These are phyloP conservation scores for Pseudogymnoascus verrucosus DNA, from an alignment of 2,329 filamentous ascomycete species.

Conservation along the genomic window DNA sequence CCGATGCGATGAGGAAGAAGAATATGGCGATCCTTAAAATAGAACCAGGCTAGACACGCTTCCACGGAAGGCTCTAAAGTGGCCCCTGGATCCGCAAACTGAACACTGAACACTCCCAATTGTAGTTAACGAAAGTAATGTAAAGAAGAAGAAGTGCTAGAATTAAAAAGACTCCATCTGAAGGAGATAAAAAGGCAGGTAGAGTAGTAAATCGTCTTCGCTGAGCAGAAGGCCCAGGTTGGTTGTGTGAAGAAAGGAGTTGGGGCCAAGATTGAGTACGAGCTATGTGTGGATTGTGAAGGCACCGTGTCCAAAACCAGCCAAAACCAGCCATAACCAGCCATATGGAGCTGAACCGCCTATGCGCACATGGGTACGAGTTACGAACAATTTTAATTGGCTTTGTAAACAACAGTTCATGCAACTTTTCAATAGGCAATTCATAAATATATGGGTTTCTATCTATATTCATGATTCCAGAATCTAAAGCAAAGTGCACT, in stretches of 20 bases:
- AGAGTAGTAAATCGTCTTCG: neutral
- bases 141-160: neutral
- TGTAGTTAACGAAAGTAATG: constrained; percentile 10
- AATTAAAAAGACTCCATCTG: constrained; percentile 9
- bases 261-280: constrained; percentile 5
- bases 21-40: constrained; percentile 1
- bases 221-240: constrained; percentile 2
- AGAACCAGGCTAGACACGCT: constrained; percentile 5
- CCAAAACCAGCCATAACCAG: neutral
- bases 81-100: constrained; percentile 1
- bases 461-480: neutral
- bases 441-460: neutral
- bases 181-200: neutral
- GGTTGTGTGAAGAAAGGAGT: constrained; percentile 7
- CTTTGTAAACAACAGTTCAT: neutral
- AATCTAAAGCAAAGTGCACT: neutral
- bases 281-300: constrained; percentile 5
- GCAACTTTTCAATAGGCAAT: constrained; percentile 1
- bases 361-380: neutral
- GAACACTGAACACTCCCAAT: neutral
- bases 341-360: neutral
- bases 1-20: neutral
- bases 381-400: constrained; percentile 5
- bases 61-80: neutral
- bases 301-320: constrained; percentile 5